Percentiles rank a stretch among this genome's conserved stretches.
These are phyloP conservation scores for Trifolium pratense DNA, from an alignment of 306 rosid genomes.

Conservation along the genomic window DNA sequence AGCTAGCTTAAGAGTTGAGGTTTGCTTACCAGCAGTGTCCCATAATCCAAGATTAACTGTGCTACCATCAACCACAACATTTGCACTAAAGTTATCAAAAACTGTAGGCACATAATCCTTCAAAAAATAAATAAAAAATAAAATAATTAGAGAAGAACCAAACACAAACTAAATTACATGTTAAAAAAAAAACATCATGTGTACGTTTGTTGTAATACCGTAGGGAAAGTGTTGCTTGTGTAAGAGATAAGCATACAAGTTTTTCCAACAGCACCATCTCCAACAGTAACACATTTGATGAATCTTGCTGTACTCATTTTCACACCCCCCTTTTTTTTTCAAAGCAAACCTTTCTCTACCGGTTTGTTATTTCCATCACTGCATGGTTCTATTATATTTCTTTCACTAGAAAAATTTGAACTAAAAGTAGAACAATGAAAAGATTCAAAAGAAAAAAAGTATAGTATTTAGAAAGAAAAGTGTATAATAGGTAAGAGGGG, in stretches of 20 bases:
- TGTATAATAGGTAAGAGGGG: slow-evolving; percentile 11
- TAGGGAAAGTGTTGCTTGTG: slow-evolving; percentile 91
- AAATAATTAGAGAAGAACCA: slow-evolving; percentile 16
- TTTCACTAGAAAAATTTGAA: slow-evolving; percentile 32
- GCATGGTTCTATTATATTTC: slow-evolving; percentile 7
- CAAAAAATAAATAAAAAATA: neutral
- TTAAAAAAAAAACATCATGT: slow-evolving; percentile 33
- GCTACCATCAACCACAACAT: slow-evolving; percentile 96
- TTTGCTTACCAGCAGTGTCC: slow-evolving; percentile 94
- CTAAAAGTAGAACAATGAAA: slow-evolving; percentile 22
- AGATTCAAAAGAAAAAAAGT: neutral
- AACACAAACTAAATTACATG: slow-evolving; percentile 13
- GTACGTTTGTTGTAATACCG: slow-evolving; percentile 54
- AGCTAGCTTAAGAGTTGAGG: too few species aligned
- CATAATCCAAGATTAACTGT: slow-evolving; percentile 89
- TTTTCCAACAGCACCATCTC: slow-evolving; percentile 96
- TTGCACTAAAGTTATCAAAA: slow-evolving; percentile 94
- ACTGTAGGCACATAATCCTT: slow-evolving; percentile 96
- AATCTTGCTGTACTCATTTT: slow-evolving; percentile 90
- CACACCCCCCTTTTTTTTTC: slow-evolving; percentile 10
- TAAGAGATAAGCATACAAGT: slow-evolving; percentile 94
- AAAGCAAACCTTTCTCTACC: slow-evolving; percentile 30
- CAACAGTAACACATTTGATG: slow-evolving; percentile 93
- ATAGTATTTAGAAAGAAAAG: slow-evolving; percentile 24
- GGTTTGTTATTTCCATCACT: slow-evolving; percentile 46